Evolutionary conservation across 257 asterid genomes (phyloP).

Genomic region (Sherardia arvensis): DNA sequence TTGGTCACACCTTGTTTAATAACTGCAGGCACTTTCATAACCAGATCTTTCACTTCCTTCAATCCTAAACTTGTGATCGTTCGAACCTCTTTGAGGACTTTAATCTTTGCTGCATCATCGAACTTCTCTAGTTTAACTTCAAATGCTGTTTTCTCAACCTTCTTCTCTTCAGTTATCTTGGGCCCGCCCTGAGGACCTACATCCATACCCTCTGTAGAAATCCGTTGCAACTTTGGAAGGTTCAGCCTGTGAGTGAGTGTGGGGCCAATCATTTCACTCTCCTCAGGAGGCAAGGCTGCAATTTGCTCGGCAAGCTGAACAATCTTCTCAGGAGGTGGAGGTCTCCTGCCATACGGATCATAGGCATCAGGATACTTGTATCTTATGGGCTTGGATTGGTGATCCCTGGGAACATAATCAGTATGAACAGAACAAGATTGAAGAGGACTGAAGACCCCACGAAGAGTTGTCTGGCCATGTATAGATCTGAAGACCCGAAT

Average conservation of each 20-base stretch:
- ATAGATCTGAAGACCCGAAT: slow-evolving; percentile 2
- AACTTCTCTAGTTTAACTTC: slow-evolving; percentile 73
- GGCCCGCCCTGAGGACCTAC: slow-evolving; percentile 35
- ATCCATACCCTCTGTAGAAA: slow-evolving; percentile 45
- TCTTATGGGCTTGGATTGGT: slow-evolving; percentile 40
- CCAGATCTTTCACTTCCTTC: slow-evolving; percentile 86
- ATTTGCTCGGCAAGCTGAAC: slow-evolving; percentile 64
- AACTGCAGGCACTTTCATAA: slow-evolving; percentile 57
- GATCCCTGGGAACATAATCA: slow-evolving; percentile 66
- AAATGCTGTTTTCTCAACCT: slow-evolving; percentile 67
- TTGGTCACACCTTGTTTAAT: slow-evolving; percentile 66
- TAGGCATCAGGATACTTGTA: slow-evolving; percentile 60
- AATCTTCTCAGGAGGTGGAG: slow-evolving; percentile 63
- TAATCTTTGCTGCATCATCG: slow-evolving; percentile 59
- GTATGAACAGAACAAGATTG: slow-evolving; percentile 59
- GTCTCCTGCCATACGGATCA: slow-evolving; percentile 71
- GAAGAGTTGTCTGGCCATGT: slow-evolving; percentile 18
- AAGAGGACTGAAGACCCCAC: slow-evolving; percentile 23
- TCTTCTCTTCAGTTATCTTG: slow-evolving; percentile 53
- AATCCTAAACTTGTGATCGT: slow-evolving; percentile 65
- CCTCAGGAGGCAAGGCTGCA: slow-evolving; percentile 47
- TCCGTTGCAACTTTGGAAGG: slow-evolving; percentile 45
- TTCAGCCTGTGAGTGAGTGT: slow-evolving; percentile 34
- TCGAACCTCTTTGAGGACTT: slow-evolving; percentile 81
- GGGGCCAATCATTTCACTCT: slow-evolving; percentile 40